Evolutionary conservation across 352 stramenopile species (phyloP).

Genomic region (Pythium plurisporium): DNA sequence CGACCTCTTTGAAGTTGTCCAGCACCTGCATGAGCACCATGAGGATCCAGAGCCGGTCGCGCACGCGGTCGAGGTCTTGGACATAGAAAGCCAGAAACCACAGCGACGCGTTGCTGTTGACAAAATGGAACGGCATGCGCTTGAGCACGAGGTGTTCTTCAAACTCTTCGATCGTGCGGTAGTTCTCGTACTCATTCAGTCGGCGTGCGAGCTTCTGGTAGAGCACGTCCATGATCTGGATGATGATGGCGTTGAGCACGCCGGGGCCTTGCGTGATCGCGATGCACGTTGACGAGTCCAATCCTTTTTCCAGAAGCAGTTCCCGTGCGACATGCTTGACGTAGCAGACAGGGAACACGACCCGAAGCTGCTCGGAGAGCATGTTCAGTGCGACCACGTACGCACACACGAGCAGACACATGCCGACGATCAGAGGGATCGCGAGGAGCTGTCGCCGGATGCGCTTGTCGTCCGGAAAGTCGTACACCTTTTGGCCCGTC

Average conservation of each 20-base stretch:
- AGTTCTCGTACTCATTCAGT: conserved; percentile 76
- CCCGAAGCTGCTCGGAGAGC: conserved; percentile 48
- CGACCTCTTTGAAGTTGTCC: conserved; percentile 71
- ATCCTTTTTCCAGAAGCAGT: background rate
- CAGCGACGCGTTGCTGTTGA: conserved; percentile 72
- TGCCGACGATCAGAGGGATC: conserved; percentile 45
- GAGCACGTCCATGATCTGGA: conserved; percentile 56
- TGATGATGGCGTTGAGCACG: conserved; percentile 62
- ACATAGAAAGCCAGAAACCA: conserved; percentile 70
- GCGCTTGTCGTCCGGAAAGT: conserved; percentile 58
- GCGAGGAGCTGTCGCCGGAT: conserved; percentile 44
- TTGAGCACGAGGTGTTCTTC: conserved; percentile 71
- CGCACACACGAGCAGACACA: conserved; percentile 49
- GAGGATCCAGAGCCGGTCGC: conserved; percentile 63
- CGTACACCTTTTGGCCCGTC: conserved; percentile 36
- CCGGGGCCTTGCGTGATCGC: conserved; percentile 50
- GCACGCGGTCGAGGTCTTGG: conserved; percentile 45
- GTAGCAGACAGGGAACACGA: conserved; percentile 33
- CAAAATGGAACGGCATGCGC: conserved; percentile 71
- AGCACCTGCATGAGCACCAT: conserved; percentile 60
- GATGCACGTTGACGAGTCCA: conserved; percentile 31
- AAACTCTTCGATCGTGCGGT: conserved; percentile 56
- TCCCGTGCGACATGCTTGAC: conserved; percentile 10
- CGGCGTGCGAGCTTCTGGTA: conserved; percentile 56
- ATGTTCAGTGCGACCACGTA: conserved; percentile 58